Conservation (phyloP, 148 eudicot genomes). For the Camellia granthamiana region DNA sequence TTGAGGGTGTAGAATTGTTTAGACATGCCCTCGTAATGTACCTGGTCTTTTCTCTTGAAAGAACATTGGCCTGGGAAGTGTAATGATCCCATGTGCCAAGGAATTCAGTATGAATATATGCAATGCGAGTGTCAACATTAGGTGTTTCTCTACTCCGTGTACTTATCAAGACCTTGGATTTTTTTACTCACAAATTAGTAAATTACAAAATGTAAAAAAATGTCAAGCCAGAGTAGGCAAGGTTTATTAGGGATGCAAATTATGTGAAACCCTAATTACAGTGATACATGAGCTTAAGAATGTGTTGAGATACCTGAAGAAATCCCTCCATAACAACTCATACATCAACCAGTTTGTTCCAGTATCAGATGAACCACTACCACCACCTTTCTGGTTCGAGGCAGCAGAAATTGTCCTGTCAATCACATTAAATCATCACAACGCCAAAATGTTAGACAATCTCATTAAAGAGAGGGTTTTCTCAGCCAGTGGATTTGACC, state of each 20-base stretch:
- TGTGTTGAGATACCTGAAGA: slow-evolving; percentile 65
- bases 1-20: too few relatives aligned
- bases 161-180: neutral
- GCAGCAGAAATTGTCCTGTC: slow-evolving; percentile 75
- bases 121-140: too few relatives aligned
- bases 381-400: slow-evolving; percentile 65
- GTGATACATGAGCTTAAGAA: neutral
- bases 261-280: neutral
- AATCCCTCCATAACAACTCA: slow-evolving; percentile 98
- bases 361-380: slow-evolving; percentile 42
- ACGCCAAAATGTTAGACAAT: neutral
- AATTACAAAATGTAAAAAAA: neutral
- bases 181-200: neutral
- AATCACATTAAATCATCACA: slow-evolving; percentile 14
- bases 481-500: neutral
- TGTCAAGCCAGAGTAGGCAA: neutral
- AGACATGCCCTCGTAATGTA: too few relatives aligned
- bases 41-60: too few relatives aligned
- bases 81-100: too few relatives aligned
- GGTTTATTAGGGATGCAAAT: neutral
- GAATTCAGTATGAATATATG: too few relatives aligned
- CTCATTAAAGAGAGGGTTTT: neutral
- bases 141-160: too few relatives aligned
- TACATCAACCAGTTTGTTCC: slow-evolving; percentile 95
- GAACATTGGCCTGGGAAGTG: too few relatives aligned